A percentile compares a stretch with the other conserved stretches of the same genome.
Evolutionary conservation across 208 protist species (phyloP).

Genomic region (Novymonas esmeraldas): DNA sequence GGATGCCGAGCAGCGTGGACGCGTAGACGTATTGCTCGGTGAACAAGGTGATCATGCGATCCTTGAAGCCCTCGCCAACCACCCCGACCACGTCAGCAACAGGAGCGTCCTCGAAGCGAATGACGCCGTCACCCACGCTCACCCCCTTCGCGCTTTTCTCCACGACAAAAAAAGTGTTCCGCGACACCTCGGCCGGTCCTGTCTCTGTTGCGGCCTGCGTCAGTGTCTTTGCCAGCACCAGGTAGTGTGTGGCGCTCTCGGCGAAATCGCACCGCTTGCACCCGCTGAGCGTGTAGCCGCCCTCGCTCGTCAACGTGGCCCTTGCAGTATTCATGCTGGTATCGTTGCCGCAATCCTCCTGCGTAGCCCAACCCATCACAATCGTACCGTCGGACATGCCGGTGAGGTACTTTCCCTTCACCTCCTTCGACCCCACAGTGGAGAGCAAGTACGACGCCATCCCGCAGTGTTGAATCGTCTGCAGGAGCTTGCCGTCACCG

Average conservation of each 20-base stretch:
- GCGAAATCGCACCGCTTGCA: slow-evolving; percentile 63
- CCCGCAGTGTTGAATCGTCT: slow-evolving; percentile 64
- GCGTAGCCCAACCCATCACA: slow-evolving; percentile 80
- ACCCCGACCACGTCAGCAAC: slow-evolving; percentile 73
- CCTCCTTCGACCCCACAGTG: slow-evolving; percentile 66
- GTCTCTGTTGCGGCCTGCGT: slow-evolving; percentile 67
- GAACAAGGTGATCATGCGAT: slow-evolving; percentile 82
- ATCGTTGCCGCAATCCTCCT: slow-evolving; percentile 71
- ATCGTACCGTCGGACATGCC: slow-evolving; percentile 84
- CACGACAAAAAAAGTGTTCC: slow-evolving; percentile 85
- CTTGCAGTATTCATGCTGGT: slow-evolving; percentile 82
- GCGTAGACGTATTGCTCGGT: slow-evolving; percentile 88
- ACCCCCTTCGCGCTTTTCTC: slow-evolving; percentile 50
- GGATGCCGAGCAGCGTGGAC: slow-evolving; percentile 65
- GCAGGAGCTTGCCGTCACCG: slow-evolving; percentile 51
- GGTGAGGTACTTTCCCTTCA: slow-evolving; percentile 87
- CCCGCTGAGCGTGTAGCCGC: slow-evolving; percentile 61
- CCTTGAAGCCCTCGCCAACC: slow-evolving; percentile 85
- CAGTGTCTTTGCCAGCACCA: slow-evolving; percentile 76
- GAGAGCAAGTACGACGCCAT: slow-evolving; percentile 72
- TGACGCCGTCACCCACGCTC: slow-evolving; percentile 25
- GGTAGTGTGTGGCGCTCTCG: slow-evolving; percentile 72
- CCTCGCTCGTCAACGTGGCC: slow-evolving; percentile 32
- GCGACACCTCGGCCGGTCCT: slow-evolving; percentile 56
- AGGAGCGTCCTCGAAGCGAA: slow-evolving; percentile 55